A percentile compares a stretch with the other conserved stretches of the same genome.
Conservation (phyloP, 306 rosid genomes). For the Trifolium repens region DNA sequence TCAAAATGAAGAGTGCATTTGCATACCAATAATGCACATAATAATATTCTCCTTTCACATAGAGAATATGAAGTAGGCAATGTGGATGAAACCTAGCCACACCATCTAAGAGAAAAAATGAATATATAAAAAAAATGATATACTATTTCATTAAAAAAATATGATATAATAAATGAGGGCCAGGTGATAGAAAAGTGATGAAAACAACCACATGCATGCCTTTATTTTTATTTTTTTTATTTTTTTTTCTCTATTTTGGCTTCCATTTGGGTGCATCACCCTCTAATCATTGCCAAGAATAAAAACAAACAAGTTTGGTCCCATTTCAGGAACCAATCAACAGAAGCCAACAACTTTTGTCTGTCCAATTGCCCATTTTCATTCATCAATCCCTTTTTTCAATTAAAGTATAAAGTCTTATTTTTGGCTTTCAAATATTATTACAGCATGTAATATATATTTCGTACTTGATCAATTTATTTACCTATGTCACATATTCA, state of each 20-base stretch:
- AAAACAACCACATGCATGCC: slow-evolving; percentile 67
- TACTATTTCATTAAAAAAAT: slow-evolving; percentile 9
- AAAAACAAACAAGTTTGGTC: slow-evolving; percentile 62
- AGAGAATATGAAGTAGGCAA: slow-evolving; percentile 43
- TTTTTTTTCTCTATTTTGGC: slow-evolving; percentile 40
- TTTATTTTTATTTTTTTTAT: not conserved
- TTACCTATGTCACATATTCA: not conserved
- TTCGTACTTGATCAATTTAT: not conserved
- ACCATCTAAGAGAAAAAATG: slow-evolving; percentile 36
- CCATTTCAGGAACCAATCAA: slow-evolving; percentile 60
- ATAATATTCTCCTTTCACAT: slow-evolving; percentile 28
- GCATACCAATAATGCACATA: slow-evolving; percentile 44
- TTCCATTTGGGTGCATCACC: slow-evolving; percentile 65
- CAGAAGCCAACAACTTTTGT: slow-evolving; percentile 47
- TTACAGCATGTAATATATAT: not conserved
- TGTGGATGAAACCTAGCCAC: slow-evolving; percentile 73
- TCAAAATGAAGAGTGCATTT: not conserved
- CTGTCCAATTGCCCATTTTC: slow-evolving; percentile 46
- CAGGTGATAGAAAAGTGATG: slow-evolving; percentile 58
- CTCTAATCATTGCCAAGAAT: slow-evolving; percentile 73
- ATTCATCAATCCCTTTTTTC: slow-evolving; percentile 36
- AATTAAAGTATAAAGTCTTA: slow-evolving; percentile 27
- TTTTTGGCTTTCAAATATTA: not conserved
- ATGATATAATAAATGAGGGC: slow-evolving; percentile 39
- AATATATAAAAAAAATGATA: not conserved